Base-by-base conservation (phyloP, 352 stramenopile genomes). In the Globisporangium parvum region DNA sequence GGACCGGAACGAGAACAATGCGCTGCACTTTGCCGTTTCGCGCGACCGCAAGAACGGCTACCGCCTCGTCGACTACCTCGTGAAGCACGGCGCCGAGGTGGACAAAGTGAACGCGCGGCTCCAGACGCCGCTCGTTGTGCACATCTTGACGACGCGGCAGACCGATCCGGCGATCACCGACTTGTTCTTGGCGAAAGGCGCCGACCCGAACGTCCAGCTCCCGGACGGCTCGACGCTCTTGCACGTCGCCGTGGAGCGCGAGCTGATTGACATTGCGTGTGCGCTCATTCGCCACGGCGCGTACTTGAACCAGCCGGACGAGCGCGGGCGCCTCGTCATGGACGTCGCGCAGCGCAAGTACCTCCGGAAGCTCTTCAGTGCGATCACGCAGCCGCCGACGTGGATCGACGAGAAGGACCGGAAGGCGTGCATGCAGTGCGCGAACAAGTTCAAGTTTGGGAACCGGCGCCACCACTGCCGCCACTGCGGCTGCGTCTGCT, bases 101-200 rank as follows among this genome's bases (percentile, higher is more conserved):
- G 77, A 94, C 58, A 91, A 89, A 62, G 75, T 91, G n/a, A 94
- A 94, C 60, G 62, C 80, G 11, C 72, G 84, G 2, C 76, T 91
- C 45, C 84, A 94, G 59, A 87, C 74, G 24, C 84, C 81, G 18
- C 57, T 94, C 20, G 81, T 89, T 2, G 84, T 94, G 6, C 81
- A 92, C 69, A 81, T 94, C 47, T 83, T 94, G 75, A 94, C 84
- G 14, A 92, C 84, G 10, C 79, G 84, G 21, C 84, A 92, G 55
- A 91, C 81, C 8, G 84, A 94, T 48, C 75, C 84, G 44, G 77
- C 78, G 9, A 91, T 92, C 55, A 75, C 85, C 8, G 77, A 91
- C 35, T 59, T 89, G 14, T 88, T 94, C 53, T 59, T 92, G 6
- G 48, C 65, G 21, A 74, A 78, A 57, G 73, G 76, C 37, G 79